Evolutionary conservation across 176 grass and related monocot genomes (phyloP).

Genomic region (Urochloa ruziziensis): DNA sequence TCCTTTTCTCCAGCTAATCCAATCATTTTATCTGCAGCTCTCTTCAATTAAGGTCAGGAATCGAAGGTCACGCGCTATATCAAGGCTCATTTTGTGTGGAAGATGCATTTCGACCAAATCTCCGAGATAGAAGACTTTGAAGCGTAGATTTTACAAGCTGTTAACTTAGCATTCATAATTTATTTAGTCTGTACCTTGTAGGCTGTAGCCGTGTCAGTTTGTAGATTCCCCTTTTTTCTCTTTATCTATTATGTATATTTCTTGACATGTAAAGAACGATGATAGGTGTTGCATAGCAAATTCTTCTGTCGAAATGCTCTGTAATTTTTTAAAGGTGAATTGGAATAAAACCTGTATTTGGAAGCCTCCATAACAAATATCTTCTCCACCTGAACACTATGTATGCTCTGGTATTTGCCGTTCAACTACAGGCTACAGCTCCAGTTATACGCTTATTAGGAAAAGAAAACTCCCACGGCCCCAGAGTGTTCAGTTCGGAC

Average conservation of each 20-base stretch:
- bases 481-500: no score
- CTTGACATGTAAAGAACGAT: slow-evolving; percentile 29
- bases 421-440: not conserved
- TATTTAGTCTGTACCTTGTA: slow-evolving; percentile 37
- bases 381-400: not conserved
- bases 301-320: slow-evolving; percentile 42
- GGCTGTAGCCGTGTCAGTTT: slow-evolving; percentile 27
- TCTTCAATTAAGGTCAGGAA: slow-evolving; percentile 37
- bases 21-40: slow-evolving; percentile 40
- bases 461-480: no score
- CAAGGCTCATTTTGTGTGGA: slow-evolving; percentile 60
- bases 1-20: slow-evolving; percentile 5
- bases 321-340: slow-evolving; percentile 15
- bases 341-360: not conserved
- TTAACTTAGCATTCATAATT: slow-evolving; percentile 33
- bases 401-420: not conserved
- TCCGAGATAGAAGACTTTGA: slow-evolving; percentile 39
- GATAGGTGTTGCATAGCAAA: slow-evolving; percentile 31
- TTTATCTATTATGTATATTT: slow-evolving; percentile 49
- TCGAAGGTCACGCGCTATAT: slow-evolving; percentile 35
- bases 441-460: not conserved
- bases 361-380: not conserved
- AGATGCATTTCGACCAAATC: slow-evolving; percentile 58
- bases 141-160: slow-evolving; percentile 9
- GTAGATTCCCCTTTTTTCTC: slow-evolving; percentile 15